Evolutionary conservation across 2,329 filamentous ascomycete genomes (phyloP).

Genomic region (Sphaceloma murrayae): DNA sequence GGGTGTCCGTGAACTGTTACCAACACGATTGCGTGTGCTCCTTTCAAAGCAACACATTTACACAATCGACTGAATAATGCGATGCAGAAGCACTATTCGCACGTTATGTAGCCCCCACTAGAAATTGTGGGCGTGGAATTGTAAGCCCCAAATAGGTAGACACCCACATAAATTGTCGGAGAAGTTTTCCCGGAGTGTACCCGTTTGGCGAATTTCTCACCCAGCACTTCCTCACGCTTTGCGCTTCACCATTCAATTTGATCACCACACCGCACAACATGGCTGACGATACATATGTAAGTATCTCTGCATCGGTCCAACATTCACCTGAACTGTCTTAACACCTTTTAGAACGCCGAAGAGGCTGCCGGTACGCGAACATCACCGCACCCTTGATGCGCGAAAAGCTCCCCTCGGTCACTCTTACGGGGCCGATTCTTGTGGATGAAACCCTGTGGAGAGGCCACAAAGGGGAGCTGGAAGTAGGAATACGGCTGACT

Average conservation of each 20-base stretch:
- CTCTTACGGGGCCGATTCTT: slow-evolving; percentile 22
- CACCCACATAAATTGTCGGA: not conserved
- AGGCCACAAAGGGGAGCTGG: slow-evolving; percentile 34
- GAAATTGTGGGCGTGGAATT: no score
- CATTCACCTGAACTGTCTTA: slow-evolving; percentile 30
- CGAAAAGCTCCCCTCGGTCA: slow-evolving; percentile 18
- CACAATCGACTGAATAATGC: no score
- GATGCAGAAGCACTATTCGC: no score
- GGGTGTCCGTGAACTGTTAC: no score
- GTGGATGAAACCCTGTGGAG: slow-evolving; percentile 34
- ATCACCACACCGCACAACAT: slow-evolving; percentile 51
- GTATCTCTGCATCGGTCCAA: slow-evolving; percentile 41
- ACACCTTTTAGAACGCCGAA: slow-evolving; percentile 67
- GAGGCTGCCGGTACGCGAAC: slow-evolving; percentile 67
- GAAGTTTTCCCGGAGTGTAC: slow-evolving; percentile 9
- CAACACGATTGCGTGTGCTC: no score
- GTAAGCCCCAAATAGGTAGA: no score
- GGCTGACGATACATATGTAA: slow-evolving; percentile 83
- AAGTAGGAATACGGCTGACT: slow-evolving; percentile 32
- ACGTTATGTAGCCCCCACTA: no score
- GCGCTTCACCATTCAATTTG: slow-evolving; percentile 24
- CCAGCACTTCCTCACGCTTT: slow-evolving; percentile 16
- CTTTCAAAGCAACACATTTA: no score
- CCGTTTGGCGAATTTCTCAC: slow-evolving; percentile 13
- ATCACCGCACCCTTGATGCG: slow-evolving; percentile 17